Base-by-base conservation (phyloP, 805 yeast genomes). In the Saturnispora bothae region DNA sequence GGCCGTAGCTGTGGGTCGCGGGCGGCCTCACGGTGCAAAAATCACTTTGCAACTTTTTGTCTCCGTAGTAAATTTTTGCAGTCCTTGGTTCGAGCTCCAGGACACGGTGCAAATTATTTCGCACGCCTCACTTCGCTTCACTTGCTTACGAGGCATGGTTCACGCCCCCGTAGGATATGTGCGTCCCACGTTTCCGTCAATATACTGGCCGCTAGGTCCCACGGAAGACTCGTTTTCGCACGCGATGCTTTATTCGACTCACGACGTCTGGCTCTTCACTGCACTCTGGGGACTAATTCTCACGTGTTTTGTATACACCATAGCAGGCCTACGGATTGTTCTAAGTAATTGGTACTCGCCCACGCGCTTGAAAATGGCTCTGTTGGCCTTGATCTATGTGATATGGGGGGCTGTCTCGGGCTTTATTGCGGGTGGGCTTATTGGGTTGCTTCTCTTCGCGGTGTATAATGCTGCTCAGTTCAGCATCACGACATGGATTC, bases 401-500 rank as follows among this genome's bases (percentile, higher is more conserved):
- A 17, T 67, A 0, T 51, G 73, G 19, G 92, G 86, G 0, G 65
- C 73, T 5, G 48, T 70, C 0, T 83, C 76, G 49, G 96, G 82
- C 0, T 63, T 83, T 31, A 59, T 76, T 2, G 63, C 78, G 1
- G 97, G 96, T 0, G 74, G 88, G 1, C 65, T 84, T 5, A 67
- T 82, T 29, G 96, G 96, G 0, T 63, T 86, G 10, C 53, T 92
- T 31, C 54, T 83, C 14, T 78, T 78, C 26, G 82, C 85, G 1
- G 70, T 86, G 6, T 88, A 88, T 60, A 65, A 69, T 39, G 76
- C 94, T 0, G 95, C 95, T 0, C 67, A 80, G 18, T 75, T 89
- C 49, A 71, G 81, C 17, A 83, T 92, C 94, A 79, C 94, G 10
- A 83, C 96, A 0, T 89, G 98, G 98, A 75, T 89, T 6, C 97